These are phyloP conservation scores for Hysterium pulicare DNA, from an alignment of 2,329 filamentous ascomycete species.

Conservation along the genomic window DNA sequence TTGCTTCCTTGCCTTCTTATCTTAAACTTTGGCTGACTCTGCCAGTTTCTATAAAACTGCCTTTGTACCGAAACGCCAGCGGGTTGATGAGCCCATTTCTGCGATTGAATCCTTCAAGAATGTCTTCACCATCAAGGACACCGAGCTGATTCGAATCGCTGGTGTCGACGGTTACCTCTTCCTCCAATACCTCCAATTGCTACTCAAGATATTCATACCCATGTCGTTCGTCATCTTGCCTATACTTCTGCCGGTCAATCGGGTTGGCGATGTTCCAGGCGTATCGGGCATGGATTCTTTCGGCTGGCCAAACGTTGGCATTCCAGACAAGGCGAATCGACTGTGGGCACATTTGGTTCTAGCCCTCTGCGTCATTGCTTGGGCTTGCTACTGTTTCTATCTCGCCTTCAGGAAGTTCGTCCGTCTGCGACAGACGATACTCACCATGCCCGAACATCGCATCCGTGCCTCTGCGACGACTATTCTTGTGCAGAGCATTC, in stretches of 20 bases:
- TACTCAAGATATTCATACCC: conserved; percentile 89
- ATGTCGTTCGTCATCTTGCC: conserved; percentile 76
- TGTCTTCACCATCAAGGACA: conserved; percentile 66
- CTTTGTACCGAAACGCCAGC: conserved; percentile 34
- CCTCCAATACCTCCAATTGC: conserved; percentile 78
- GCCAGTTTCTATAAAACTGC: conserved; percentile 37
- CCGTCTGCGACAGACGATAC: conserved; percentile 87
- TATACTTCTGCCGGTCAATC: conserved; percentile 82
- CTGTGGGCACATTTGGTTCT: conserved; percentile 84
- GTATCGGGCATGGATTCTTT: conserved; percentile 65
- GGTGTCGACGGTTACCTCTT: conserved; percentile 98
- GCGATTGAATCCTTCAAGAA: conserved; percentile 37
- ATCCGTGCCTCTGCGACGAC: conserved; percentile 92
- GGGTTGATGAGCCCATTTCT: conserved; percentile 31
- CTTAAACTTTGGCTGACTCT: conserved; percentile 13
- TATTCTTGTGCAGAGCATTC: conserved; percentile 87
- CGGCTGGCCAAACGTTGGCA: conserved; percentile 80
- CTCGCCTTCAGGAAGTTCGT: conserved; percentile 83
- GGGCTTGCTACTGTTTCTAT: conserved; percentile 85
- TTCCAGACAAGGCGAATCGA: conserved; percentile 58
- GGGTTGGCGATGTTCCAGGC: conserved; percentile 61
- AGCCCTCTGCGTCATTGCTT: conserved; percentile 72
- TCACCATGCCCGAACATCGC: conserved; percentile 92
- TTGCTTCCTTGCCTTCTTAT: conserved; percentile 4
- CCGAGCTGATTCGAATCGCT: conserved; percentile 90